A percentile compares a stretch with the other conserved stretches of the same genome.
These are phyloP conservation scores for Leptographium galeiforme DNA, from an alignment of 2,329 filamentous ascomycete species.

Conservation along the genomic window DNA sequence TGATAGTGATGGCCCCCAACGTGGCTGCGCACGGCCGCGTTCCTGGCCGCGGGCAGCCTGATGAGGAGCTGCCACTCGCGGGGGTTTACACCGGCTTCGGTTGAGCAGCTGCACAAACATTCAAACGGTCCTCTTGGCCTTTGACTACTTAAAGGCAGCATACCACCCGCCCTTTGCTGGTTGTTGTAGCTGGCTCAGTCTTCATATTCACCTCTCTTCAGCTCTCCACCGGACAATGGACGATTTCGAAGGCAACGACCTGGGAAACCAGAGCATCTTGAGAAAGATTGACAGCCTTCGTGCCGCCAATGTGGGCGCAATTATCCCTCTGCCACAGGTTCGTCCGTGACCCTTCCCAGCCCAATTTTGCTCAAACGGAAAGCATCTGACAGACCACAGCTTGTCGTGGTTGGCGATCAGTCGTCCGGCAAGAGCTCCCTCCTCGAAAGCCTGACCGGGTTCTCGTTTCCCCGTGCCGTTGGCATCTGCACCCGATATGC, in stretches of 20 bases:
- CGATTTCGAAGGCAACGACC: not conserved
- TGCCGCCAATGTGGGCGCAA: conserved; percentile 13
- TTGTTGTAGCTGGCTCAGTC: no score
- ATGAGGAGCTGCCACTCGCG: no score
- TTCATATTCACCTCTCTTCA: no score
- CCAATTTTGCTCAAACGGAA: not conserved
- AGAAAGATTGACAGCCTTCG: conserved; percentile 16
- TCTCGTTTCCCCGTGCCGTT: conserved; percentile 14
- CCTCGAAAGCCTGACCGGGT: conserved; percentile 38
- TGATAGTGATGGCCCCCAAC: no score
- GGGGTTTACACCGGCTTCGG: no score
- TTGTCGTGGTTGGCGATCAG: conserved; percentile 61
- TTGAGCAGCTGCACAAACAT: no score
- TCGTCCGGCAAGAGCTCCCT: conserved; percentile 65
- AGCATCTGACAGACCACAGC: conserved; percentile 25
- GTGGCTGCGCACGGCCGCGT: no score
- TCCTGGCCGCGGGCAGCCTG: no score
- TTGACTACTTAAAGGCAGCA: no score
- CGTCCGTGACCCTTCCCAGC: no score
- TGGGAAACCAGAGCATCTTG: conserved; percentile 13
- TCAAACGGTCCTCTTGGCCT: no score
- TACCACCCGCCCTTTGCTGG: no score
- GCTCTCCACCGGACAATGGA: not conserved
- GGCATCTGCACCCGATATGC: conserved; percentile 16
- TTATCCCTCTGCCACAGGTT: conserved; percentile 15